Evolutionary conservation across 1,139 yeast species (phyloP).

Genomic region (Debaryomyces psychrophilus): DNA sequence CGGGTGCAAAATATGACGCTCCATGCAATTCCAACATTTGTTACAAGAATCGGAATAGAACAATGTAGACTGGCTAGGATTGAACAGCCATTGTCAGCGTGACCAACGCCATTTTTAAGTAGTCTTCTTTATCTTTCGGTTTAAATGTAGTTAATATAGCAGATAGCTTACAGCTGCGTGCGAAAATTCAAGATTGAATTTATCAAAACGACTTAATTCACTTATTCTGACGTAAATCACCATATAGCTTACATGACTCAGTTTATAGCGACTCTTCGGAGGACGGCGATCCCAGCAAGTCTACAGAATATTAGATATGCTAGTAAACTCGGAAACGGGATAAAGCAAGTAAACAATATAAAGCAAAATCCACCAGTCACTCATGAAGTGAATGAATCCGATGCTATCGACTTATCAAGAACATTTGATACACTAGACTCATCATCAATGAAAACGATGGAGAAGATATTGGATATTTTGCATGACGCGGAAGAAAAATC

Average conservation of each 20-base stretch:
- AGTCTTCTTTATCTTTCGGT: no score
- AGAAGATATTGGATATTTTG: constrained; percentile 19
- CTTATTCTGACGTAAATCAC: background rate
- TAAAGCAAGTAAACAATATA: background rate
- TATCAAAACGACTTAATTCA: no score
- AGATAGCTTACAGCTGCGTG: background rate
- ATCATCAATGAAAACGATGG: constrained; percentile 22
- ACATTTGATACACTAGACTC: constrained; percentile 17
- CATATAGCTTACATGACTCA: background rate
- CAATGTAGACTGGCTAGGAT: no score
- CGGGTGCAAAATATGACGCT: no score
- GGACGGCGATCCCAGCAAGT: background rate
- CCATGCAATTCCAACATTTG: no score
- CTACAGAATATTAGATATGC: background rate
- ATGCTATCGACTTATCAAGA: constrained; percentile 12
- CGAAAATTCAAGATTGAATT: background rate
- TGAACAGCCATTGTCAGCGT: no score
- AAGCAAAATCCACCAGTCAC: background rate
- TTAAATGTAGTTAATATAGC: no score
- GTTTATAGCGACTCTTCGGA: background rate
- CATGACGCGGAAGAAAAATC: constrained; percentile 15
- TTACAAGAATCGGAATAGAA: no score
- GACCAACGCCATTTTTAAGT: no score
- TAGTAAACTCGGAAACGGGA: background rate
- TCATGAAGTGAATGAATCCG: background rate